Conservation (phyloP, 208 protist species). For the Kentomonas sorsogonicus region DNA sequence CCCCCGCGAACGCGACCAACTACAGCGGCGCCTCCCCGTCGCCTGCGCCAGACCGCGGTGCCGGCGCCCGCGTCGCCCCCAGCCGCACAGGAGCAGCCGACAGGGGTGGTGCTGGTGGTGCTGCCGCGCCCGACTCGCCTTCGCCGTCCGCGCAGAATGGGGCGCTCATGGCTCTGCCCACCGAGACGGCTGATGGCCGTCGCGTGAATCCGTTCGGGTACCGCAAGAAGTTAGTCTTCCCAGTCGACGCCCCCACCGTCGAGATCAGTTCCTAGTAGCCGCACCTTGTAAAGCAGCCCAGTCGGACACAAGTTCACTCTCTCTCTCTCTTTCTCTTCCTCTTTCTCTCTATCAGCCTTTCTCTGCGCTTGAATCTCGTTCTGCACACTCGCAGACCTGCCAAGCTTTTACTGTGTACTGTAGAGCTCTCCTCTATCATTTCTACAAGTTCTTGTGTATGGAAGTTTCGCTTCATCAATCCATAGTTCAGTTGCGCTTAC, state of each 20-base stretch:
- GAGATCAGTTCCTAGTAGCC: neutral
- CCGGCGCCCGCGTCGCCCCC: neutral
- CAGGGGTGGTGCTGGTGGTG: too few species aligned
- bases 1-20: too few species aligned
- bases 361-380: neutral
- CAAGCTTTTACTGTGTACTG: neutral
- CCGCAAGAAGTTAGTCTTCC: conserved; percentile 30
- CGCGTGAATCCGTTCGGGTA: conserved; percentile 20
- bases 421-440: neutral
- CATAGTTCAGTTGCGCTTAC: neutral
- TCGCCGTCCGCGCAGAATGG: conserved; percentile 2
- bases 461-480: neutral
- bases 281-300: neutral
- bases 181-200: conserved; percentile 1
- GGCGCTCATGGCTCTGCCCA: neutral
- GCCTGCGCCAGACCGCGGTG: conserved; percentile 2
- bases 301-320: neutral
- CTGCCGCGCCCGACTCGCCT: too few species aligned
- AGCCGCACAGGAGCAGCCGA: too few species aligned
- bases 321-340: neutral
- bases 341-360: neutral
- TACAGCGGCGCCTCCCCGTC: neutral
- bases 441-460: neutral
- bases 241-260: conserved; percentile 18
- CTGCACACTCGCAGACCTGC: neutral